phyloP scores from a whole-genome alignment of 305 asterid genomes.

The Fraxinus nigra region DNA sequence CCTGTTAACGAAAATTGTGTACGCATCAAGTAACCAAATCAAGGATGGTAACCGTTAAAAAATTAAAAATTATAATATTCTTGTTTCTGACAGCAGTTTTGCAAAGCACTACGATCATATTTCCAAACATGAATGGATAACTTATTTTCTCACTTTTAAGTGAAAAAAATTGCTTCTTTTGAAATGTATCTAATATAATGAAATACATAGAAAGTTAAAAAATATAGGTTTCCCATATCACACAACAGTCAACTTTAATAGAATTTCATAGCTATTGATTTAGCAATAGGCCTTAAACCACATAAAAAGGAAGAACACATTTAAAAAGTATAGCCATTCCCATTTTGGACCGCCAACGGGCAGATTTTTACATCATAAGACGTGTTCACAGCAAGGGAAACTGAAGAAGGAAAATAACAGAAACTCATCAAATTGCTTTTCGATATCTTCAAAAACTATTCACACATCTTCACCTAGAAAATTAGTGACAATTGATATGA shows the following conservation, averaged over 20 bases:
- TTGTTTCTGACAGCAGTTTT: background rate
- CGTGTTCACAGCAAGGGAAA: background rate
- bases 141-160: background rate
- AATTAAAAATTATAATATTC: background rate
- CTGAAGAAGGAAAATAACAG: background rate
- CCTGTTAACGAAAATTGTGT: background rate
- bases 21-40: background rate
- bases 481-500: background rate
- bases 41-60: background rate
- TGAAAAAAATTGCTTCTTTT: background rate
- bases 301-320: background rate
- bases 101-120: background rate
- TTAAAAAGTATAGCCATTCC: background rate
- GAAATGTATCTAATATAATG: background rate
- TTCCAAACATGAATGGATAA: background rate
- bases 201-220: background rate
- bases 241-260: background rate
- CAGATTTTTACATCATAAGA: background rate
- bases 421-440: background rate
- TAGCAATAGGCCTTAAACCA: background rate
- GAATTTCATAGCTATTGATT: background rate
- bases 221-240: background rate
- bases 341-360: background rate
- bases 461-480: background rate
- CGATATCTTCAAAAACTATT: background rate